Conservation (phyloP, 2,329 filamentous ascomycete species). For the Beauveria pseudobassiana region DNA sequence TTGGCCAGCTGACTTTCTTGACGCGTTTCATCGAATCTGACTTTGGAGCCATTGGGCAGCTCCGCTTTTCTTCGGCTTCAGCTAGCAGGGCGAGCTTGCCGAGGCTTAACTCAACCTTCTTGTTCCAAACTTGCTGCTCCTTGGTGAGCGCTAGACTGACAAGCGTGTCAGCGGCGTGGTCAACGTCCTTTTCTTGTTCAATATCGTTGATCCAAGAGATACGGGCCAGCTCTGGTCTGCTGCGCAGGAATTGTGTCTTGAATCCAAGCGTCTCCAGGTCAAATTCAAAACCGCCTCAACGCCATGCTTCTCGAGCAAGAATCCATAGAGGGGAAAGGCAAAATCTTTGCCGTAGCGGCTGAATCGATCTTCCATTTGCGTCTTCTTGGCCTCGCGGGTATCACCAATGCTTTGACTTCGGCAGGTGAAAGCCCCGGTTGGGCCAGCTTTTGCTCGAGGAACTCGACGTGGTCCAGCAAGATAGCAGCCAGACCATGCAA, state of each 20-base stretch:
- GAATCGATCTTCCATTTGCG: constrained; percentile 47
- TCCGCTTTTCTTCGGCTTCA: constrained; percentile 34
- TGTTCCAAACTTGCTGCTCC: constrained; percentile 81
- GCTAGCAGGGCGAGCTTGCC: constrained; percentile 76
- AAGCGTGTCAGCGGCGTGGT: constrained; percentile 64
- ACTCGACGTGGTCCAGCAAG: constrained; percentile 45
- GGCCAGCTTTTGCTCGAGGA: constrained; percentile 22
- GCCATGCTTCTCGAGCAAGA: constrained; percentile 61
- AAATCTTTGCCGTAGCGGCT: constrained; percentile 58
- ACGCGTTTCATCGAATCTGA: constrained; percentile 25
- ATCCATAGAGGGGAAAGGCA: constrained; percentile 72
- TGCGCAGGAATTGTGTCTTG: constrained; percentile 72
- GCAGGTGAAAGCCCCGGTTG: constrained; percentile 21
- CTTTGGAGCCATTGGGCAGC: constrained; percentile 31
- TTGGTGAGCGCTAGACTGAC: constrained; percentile 60
- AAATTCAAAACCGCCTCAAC: constrained; percentile 63
- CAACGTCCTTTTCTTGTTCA: constrained; percentile 65
- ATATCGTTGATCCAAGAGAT: constrained; percentile 96
- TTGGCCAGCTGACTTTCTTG: constrained; percentile 39
- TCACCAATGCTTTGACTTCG: constrained; percentile 23
- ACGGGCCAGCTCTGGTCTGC: constrained; percentile 62
- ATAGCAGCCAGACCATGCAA: constrained; percentile 49
- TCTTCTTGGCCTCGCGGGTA: constrained; percentile 35
- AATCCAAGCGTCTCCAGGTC: constrained; percentile 59
- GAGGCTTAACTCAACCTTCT: constrained; percentile 85